Conservation (phyloP, 768 basidiomycete species). For the Daedalea quercina region DNA sequence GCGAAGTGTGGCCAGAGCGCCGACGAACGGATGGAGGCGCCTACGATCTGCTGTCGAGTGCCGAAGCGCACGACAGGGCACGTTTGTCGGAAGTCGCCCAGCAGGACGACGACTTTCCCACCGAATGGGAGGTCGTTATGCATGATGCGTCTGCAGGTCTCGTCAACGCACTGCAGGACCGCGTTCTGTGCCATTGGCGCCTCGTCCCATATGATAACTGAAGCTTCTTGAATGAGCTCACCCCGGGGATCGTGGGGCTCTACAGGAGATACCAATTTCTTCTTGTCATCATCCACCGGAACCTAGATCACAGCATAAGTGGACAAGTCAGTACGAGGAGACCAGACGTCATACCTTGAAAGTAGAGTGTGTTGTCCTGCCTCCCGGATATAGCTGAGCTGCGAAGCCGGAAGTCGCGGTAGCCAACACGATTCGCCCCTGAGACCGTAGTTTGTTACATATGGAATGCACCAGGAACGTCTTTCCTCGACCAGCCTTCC, state of each 20-base stretch:
- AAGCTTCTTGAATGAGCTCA: slow-evolving; percentile 26
- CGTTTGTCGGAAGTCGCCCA: slow-evolving; percentile 36
- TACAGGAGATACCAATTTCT: slow-evolving; percentile 27
- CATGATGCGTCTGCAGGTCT: slow-evolving; percentile 24
- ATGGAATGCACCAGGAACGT: slow-evolving; percentile 30
- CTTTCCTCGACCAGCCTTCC: slow-evolving; percentile 36
- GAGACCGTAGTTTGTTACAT: slow-evolving; percentile 23
- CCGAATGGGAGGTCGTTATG: slow-evolving; percentile 28
- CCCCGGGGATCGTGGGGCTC: slow-evolving; percentile 19
- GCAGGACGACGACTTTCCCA: slow-evolving; percentile 28
- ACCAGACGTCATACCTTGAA: slow-evolving; percentile 26
- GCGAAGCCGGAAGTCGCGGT: slow-evolving; percentile 35
- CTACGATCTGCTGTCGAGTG: slow-evolving; percentile 21
- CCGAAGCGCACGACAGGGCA: slow-evolving; percentile 31
- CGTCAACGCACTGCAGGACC: slow-evolving; percentile 28
- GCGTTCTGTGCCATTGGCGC: slow-evolving; percentile 34
- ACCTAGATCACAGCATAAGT: slow-evolving; percentile 17
- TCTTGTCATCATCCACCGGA: slow-evolving; percentile 27
- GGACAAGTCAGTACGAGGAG: background rate
- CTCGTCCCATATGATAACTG: slow-evolving; percentile 35
- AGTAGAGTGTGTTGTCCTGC: slow-evolving; percentile 31
- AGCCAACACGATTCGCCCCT: slow-evolving; percentile 25
- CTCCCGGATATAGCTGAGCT: slow-evolving; percentile 31
- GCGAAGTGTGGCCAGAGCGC: slow-evolving; percentile 27
- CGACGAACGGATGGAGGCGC: slow-evolving; percentile 31